A percentile compares a stretch with the other conserved stretches of the same genome.
Evolutionary conservation across 2,329 filamentous ascomycete genomes (phyloP).

Genomic region (Metarhizium humberi): DNA sequence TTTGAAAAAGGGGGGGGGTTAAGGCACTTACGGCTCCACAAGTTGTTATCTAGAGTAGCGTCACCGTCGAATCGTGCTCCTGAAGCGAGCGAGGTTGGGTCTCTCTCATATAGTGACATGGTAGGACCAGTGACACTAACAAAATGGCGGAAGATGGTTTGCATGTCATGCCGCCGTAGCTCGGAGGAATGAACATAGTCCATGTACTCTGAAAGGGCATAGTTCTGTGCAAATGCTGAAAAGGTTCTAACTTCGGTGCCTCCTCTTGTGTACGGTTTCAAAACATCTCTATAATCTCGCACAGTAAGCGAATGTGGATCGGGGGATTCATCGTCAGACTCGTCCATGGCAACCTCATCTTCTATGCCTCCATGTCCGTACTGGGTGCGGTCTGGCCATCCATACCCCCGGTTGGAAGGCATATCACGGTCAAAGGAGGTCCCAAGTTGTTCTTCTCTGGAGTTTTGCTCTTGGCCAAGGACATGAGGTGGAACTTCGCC

Average conservation of each 20-base stretch:
- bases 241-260: slow-evolving; percentile 41
- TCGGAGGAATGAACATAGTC: slow-evolving; percentile 60
- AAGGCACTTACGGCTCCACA: slow-evolving; percentile 49
- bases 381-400: neutral
- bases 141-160: slow-evolving; percentile 84
- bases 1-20: neutral
- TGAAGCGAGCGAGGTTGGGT: slow-evolving; percentile 62
- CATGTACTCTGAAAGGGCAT: slow-evolving; percentile 54
- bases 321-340: slow-evolving; percentile 49
- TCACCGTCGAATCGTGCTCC: slow-evolving; percentile 46
- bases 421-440: neutral
- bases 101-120: slow-evolving; percentile 80
- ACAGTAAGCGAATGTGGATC: slow-evolving; percentile 13
- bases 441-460: slow-evolving; percentile 6
- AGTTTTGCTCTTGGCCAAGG: slow-evolving; percentile 6
- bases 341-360: slow-evolving; percentile 26
- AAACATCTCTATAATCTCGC: slow-evolving; percentile 25
- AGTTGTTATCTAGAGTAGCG: slow-evolving; percentile 53
- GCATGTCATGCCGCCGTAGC: slow-evolving; percentile 69
- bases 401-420: neutral
- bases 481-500: neutral
- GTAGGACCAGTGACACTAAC: slow-evolving; percentile 79
- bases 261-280: slow-evolving; percentile 15
- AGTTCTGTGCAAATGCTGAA: slow-evolving; percentile 35
- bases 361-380: neutral